Evolutionary conservation across 2,329 filamentous ascomycete genomes (phyloP), one percentile per base, ranked within the genome.

Genomic region (Xylaria multiplex): DNA sequence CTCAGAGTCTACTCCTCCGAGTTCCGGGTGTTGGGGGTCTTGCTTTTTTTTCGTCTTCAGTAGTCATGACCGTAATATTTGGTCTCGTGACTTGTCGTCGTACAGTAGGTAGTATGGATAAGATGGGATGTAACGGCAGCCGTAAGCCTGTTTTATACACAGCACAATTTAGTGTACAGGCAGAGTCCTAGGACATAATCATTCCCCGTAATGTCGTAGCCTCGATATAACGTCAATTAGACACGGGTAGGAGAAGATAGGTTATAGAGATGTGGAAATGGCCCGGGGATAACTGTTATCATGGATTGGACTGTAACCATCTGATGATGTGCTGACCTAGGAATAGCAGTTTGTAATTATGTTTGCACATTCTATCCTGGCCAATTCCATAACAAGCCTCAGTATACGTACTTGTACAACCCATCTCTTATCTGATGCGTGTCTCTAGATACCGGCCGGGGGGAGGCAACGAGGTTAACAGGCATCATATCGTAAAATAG

Each of bases 1-100:
- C 57, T 81, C 77, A 48, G 78, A 69, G 49, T 77, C 75, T 5
- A 72, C 0, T 9, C 72, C 73, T 40, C 71, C 72, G 6, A 69
- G 59, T 45, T 75, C 73, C 27, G 69, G 69, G 14, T 71, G 66
- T 35, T 65, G 54, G 27, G 53, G n/a, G 32, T 61, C 35, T 48
- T 56, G 19, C 2, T 42, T 46, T 45, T 69, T 69, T 67, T 50
- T 67, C 52, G 37, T 61, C 63, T 22, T 63, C 57, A 57, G 37
- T 46, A 35, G 22, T n/a, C 53, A 59, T 63, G n/a, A 30, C 32
- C 19, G 35, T 55, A n/a, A 19, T 67, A 27, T 3, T 22, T n/a
- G 9, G 32, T 14, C 24, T 50, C 9, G 45, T 24, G 22, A 19
- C 19, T 30, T 54, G 49, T 60, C 13, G 24, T 19, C 2, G 30